Base-by-base conservation (phyloP, 202 grass and related monocot species). In the Zoysia matrella region DNA sequence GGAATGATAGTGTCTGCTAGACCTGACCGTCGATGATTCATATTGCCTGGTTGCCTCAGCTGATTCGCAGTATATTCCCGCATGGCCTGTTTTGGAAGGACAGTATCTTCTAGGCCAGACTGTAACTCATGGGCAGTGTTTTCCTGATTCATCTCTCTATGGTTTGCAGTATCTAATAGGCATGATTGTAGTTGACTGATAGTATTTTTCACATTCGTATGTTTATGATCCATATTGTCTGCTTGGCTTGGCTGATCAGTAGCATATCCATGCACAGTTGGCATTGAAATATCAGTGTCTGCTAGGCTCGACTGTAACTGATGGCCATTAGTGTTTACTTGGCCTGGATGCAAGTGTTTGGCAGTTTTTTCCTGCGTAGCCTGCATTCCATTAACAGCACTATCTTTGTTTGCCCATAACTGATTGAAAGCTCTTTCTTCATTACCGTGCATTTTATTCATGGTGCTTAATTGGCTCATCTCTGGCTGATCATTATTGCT, bases 391-490 rank as follows among this genome's bases (percentile, higher is more conserved):
- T 22, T 71, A 50, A 8, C 62, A 85, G 76, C 57, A 44, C 16
- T 71, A 15, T 45, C 51, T 89, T 89, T 67, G 60, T 14, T 84
- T 18, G 48, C 65, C 51, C 50, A 51, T 77, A 67, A 72, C 18
- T 73, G 67, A 82, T 10, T 54, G 3, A 3, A 71, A 67, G 60
- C 53, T 61, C 10, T 62, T 55, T 66, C 40, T 60, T 72, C 45
- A 66, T 72, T 67, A 50, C 8, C 55, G 45, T 67, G 52, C 42
- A 61, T 42, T 18, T 81, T 52, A 85, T 41, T 72, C 45, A 47
- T 9, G 10, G 55, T 15, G 2, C 4, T 42, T 52, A 53, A 60
- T 47, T 74, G 78, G 47, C 16, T 79, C 69, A 47, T 54, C 10
- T 78, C 61, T 46, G 75, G 22, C 75, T 53, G 41, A 73, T 63